Evolutionary conservation across 345 rosid genomes (phyloP), one percentile per base, ranked within the genome.

Genomic region (Draba incana): DNA sequence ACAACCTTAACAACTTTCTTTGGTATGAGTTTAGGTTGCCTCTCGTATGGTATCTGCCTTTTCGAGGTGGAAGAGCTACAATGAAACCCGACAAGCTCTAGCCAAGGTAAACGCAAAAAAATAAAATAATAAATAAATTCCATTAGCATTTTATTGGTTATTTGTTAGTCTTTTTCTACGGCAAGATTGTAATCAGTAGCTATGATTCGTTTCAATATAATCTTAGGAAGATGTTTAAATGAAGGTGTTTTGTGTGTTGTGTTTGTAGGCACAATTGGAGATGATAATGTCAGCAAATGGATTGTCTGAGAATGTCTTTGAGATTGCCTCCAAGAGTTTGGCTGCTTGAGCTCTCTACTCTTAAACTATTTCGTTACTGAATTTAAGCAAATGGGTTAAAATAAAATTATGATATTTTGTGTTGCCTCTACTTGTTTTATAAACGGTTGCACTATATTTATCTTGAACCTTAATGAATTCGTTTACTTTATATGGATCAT

Each of bases 41-140:
- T 91, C 97, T 27, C 81, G 99, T 52, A 85, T 86, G 96, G 97
- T 95, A 35, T 89, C 98, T 24, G 90, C 99, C 60, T 89, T 95
- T 85, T 95, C 99, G 28, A 85, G 96, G 84, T 92, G 99, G 99
- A 92, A 56, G 83, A 96, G 97, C 47, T 95, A 80, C 4, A 97
- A 92, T 44, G 90, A 88, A 80, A 78, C 79, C 56, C 81, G 99
- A 37, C 98, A 92, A 82, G 81, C 72, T 46, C 88, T 89, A 33
- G 93, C 97, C 37, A 92, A 89, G 97, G 97, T 94, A 82, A 20
- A 20, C n/a, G n/a, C n/a, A n/a, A n/a, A n/a, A n/a, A n/a, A n/a
- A n/a, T n/a, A n/a, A n/a, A n/a, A n/a, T n/a, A n/a, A n/a, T n/a
- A n/a, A 43, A 46, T n/a, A n/a, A n/a, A n/a, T n/a, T 3, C 10